These are phyloP conservation scores for Plenodomus lindquistii DNA, from an alignment of 2,329 filamentous ascomycete genomes.

Conservation along the genomic window DNA sequence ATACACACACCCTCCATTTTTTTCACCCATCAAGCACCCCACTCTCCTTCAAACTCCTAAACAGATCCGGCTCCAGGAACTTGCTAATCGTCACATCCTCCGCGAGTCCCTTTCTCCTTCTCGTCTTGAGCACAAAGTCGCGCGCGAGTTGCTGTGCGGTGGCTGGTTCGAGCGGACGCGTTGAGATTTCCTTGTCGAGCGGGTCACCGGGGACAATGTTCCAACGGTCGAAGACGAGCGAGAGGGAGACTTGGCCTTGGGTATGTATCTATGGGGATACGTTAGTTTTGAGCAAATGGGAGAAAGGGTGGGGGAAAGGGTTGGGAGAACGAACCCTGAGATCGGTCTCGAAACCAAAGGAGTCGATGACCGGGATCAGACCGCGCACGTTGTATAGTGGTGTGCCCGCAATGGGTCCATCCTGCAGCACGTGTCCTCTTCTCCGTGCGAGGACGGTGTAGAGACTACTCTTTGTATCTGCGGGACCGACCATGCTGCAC, in stretches of 20 bases:
- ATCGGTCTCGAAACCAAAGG: constrained; percentile 97
- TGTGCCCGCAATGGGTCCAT: constrained; percentile 91
- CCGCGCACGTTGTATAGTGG: constrained; percentile 91
- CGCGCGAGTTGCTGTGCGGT: constrained; percentile 85
- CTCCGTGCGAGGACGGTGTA: constrained; percentile 91
- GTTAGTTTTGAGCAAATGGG: constrained; percentile 4
- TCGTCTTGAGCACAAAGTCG: constrained; percentile 96
- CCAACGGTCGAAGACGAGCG: constrained; percentile 94
- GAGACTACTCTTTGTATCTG: constrained; percentile 82
- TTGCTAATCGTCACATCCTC: constrained; percentile 96
- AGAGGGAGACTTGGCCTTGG: constrained; percentile 87
- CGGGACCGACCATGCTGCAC: constrained; percentile 89
- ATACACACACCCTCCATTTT: not conserved
- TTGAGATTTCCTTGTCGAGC: constrained; percentile 80
- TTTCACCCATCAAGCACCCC: constrained; percentile 71
- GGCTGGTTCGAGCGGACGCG: constrained; percentile 85
- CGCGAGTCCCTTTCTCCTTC: constrained; percentile 87
- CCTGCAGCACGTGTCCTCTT: constrained; percentile 89
- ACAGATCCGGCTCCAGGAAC: constrained; percentile 93
- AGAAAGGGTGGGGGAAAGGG: not conserved
- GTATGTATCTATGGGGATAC: constrained; percentile 70
- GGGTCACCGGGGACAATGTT: constrained; percentile 94
- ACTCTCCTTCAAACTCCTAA: constrained; percentile 83
- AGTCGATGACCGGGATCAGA: constrained; percentile 93
- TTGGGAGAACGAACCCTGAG: constrained; percentile 57